phyloP scores from a whole-genome alignment of 345 rosid species.

The Xanthoceras sorbifolium region DNA sequence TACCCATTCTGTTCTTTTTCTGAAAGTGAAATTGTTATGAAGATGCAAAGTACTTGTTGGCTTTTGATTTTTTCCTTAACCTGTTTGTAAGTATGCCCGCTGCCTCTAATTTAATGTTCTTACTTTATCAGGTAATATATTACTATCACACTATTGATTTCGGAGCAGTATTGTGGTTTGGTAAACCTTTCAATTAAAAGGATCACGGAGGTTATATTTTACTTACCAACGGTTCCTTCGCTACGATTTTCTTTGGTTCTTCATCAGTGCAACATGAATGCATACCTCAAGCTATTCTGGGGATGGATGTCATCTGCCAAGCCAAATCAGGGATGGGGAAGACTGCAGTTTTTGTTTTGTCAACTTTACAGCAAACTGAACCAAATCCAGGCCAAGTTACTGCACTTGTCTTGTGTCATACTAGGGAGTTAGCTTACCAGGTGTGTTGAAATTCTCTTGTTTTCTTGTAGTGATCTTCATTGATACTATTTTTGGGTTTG shows the following conservation, averaged over 20 bases:
- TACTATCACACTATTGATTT: conserved; percentile 53
- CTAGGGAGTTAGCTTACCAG: conserved; percentile 98
- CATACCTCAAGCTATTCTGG: conserved; percentile 98
- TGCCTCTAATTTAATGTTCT: neutral
- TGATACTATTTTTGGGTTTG: neutral
- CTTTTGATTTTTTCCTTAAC: neutral
- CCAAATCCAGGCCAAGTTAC: conserved; percentile 89
- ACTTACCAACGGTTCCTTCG: conserved; percentile 76
- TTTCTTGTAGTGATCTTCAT: neutral
- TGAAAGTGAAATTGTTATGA: too few species aligned
- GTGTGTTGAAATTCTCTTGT: conserved; percentile 27
- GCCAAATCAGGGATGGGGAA: conserved; percentile 99
- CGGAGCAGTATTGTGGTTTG: conserved; percentile 65
- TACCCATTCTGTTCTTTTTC: too few species aligned
- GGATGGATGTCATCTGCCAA: conserved; percentile 99
- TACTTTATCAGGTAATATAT: conserved; percentile 55
- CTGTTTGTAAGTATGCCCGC: neutral
- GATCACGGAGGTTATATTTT: conserved; percentile 65
- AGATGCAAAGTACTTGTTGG: neutral
- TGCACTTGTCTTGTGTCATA: conserved; percentile 91
- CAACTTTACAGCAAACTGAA: conserved; percentile 90
- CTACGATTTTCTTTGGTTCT: conserved; percentile 80
- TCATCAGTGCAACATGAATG: conserved; percentile 98
- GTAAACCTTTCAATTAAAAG: conserved; percentile 63
- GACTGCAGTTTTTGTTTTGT: conserved; percentile 94